A percentile compares a stretch with the other conserved stretches of the same genome.
phyloP scores from a whole-genome alignment of 176 grass and related monocot genomes.

The Oryza rufipogon region DNA sequence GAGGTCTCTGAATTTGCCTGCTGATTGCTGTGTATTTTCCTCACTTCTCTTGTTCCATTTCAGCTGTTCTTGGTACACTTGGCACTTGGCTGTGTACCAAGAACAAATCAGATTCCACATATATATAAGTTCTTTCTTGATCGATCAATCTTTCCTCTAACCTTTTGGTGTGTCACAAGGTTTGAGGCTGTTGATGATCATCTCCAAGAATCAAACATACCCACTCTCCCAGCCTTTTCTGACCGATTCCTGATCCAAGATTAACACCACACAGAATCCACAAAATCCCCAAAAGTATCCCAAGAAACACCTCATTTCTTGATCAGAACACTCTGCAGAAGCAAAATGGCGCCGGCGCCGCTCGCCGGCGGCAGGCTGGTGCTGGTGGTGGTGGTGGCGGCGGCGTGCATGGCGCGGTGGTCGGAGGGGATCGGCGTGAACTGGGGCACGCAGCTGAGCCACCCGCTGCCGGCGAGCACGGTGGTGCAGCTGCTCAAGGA shows the following conservation, averaged over 20 bases:
- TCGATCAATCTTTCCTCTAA: background rate
- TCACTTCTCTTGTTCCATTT: background rate
- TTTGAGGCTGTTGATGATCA: background rate
- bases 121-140: background rate
- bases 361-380: background rate
- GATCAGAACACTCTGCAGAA: background rate
- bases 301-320: background rate
- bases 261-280: background rate
- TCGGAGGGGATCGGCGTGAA: slow-evolving; percentile 62
- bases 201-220: background rate
- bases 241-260: slow-evolving; percentile 5
- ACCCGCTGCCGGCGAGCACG: slow-evolving; percentile 58
- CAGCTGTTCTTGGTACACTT: background rate
- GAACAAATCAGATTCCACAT: no score
- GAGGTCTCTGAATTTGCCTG: background rate
- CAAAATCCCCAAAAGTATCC: background rate
- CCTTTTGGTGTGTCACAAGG: background rate
- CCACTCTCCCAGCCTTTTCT: background rate
- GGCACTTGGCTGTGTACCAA: background rate
- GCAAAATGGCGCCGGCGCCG: background rate
- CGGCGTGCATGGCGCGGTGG: slow-evolving; percentile 38
- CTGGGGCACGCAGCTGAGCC: slow-evolving; percentile 87
- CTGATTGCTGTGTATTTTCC: background rate
- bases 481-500: slow-evolving; percentile 77
- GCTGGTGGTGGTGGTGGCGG: background rate